Evolutionary conservation across 495 filamentous ascomycete species (phyloP).

Genomic region (Apiosordaria backusii): DNA sequence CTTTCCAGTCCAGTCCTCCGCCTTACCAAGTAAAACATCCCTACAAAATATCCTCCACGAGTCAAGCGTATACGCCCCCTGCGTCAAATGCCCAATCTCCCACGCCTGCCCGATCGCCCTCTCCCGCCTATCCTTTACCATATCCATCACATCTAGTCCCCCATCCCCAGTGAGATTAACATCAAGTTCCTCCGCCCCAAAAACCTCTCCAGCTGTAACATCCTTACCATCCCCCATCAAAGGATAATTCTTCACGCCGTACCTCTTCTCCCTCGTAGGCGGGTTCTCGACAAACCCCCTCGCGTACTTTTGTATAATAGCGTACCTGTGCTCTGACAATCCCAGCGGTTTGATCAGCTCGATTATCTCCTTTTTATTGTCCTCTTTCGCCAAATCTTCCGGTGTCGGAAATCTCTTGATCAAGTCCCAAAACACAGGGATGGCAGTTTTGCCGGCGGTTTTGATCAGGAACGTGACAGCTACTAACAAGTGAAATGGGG

Average conservation of each 20-base stretch:
- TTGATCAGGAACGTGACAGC: conserved; percentile 80
- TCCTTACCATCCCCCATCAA: conserved; percentile 50
- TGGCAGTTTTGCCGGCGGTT: conserved; percentile 68
- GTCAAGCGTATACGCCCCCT: conserved; percentile 86
- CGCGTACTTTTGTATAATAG: conserved; percentile 60
- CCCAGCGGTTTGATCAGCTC: conserved; percentile 69
- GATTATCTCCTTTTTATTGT: conserved; percentile 51
- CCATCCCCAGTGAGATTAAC: background rate
- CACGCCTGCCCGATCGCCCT: conserved; percentile 52
- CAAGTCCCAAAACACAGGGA: conserved; percentile 70
- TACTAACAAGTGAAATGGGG: conserved; percentile 70
- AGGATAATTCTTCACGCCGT: conserved; percentile 69
- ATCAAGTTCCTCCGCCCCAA: conserved; percentile 26
- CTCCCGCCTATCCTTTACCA: conserved; percentile 29
- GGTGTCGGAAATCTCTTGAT: conserved; percentile 67
- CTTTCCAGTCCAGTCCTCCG: conserved; percentile 58
- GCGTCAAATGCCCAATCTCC: conserved; percentile 84
- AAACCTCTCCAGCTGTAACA: conserved; percentile 49
- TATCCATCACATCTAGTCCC: conserved; percentile 17
- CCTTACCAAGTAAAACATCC: conserved; percentile 65
- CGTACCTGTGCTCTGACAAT: conserved; percentile 54
- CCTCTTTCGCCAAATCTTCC: conserved; percentile 57
- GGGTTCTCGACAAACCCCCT: conserved; percentile 64
- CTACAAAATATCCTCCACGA: conserved; percentile 94
- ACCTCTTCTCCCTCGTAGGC: conserved; percentile 57